phyloP scores from a whole-genome alignment of 2,329 filamentous ascomycete species.

The Phyllosticta citriasiana region DNA sequence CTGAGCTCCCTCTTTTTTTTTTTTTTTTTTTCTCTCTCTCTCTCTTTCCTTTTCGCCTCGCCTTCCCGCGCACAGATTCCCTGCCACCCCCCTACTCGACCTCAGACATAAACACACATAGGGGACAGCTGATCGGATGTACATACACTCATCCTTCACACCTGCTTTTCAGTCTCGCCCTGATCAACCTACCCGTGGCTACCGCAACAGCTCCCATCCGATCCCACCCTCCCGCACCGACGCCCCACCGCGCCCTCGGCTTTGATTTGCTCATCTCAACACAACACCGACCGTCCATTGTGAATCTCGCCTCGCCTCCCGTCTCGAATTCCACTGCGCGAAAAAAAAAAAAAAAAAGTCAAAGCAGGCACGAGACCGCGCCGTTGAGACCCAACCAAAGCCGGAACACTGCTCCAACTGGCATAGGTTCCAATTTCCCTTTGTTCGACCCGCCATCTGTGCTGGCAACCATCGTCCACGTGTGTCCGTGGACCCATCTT shows the following conservation, averaged over 20 bases:
- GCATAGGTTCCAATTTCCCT: slow-evolving; percentile 4
- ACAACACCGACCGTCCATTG: slow-evolving; percentile 6
- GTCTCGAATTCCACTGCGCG: not conserved
- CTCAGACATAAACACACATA: not conserved
- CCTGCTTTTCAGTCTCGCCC: slow-evolving; percentile 8
- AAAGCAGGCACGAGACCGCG: not conserved
- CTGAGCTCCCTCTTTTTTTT: not conserved
- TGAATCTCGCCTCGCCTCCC: slow-evolving; percentile 2
- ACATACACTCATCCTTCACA: not conserved
- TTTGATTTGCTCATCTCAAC: slow-evolving; percentile 3
- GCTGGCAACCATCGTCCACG: slow-evolving; percentile 7
- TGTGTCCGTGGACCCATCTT: slow-evolving; percentile 4
- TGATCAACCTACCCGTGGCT: slow-evolving; percentile 5
- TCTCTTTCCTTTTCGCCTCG: not conserved
- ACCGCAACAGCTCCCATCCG: slow-evolving; percentile 1
- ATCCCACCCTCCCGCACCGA: slow-evolving; percentile 3
- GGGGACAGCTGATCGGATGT: not conserved
- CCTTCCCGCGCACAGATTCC: not conserved
- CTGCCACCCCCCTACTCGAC: not conserved
- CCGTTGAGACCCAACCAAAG: slow-evolving; percentile 8
- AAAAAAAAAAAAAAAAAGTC: not conserved
- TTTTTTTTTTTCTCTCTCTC: not conserved
- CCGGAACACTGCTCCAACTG: not conserved
- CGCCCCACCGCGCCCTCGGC: not conserved
- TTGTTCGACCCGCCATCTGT: not conserved